Base-by-base conservation (phyloP, 2,329 filamentous ascomycete species). In the Thelonectria rubi region DNA sequence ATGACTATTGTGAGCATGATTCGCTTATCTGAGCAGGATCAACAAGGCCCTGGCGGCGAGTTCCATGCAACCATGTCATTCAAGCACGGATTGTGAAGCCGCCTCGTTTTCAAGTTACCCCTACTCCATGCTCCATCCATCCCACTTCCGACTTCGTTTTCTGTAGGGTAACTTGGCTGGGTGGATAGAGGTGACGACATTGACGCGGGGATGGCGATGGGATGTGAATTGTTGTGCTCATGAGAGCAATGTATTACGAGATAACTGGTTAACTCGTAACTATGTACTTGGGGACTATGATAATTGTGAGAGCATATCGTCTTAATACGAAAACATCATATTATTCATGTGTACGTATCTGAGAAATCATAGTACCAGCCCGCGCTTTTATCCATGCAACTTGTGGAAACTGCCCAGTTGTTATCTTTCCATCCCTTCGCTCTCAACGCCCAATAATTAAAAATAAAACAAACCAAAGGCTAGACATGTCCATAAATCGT, bases 151-250 rank as follows among this genome's bases (percentile, higher is more conserved):
- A 54, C 42, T 24, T 49, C 11, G 43, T 48, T 14, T 48, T 43
- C 21, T 51, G 55, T 58, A 55, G 42, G 18, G 24, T 39, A 21
- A 24, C 39, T 24, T 6, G 6, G 46, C n/a, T n/a, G 17, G 34
- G 12, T 40, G 37, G 40, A 30, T 17, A 55, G 14, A 18, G 4
- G 50, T 63, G 60, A 60, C 60, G 60, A 63, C 60, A 63, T 60
- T 20, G 26, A n/a, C 5, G 9, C 14, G 15, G 3, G 14, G 52
- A 63, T 63, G 52, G 17, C 52, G 60, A 50, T n/a, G 15, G 7
- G 1, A 9, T 37, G 20, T 15, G 14, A 37, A 30, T 17, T 11
- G 9, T 30, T 37, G 15, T 21, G 8, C 40, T 43, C 34, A 37
- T 18, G 30, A 50, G 15, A 20, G 5, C 26, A 5, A 18, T 14